These are phyloP conservation scores for Pleomassaria siparia DNA, from an alignment of 2,329 filamentous ascomycete genomes.

Conservation along the genomic window DNA sequence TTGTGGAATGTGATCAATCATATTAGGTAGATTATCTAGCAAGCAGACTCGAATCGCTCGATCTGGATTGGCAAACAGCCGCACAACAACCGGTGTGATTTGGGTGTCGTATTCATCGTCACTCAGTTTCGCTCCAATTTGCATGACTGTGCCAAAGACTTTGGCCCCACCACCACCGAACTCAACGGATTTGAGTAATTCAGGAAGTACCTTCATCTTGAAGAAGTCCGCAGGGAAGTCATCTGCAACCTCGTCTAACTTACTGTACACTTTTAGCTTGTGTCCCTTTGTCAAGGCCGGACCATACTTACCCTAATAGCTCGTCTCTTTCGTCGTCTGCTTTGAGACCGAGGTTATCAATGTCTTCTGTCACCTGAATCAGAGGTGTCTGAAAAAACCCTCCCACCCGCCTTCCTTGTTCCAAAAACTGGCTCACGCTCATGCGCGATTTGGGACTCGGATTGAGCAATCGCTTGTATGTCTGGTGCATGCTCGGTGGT, in stretches of 20 bases:
- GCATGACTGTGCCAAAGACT: constrained; percentile 83
- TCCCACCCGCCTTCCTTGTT: constrained; percentile 79
- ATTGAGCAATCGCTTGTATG: constrained; percentile 87
- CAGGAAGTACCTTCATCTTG: constrained; percentile 93
- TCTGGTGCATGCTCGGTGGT: constrained; percentile 83
- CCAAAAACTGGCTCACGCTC: constrained; percentile 81
- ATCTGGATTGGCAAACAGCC: constrained; percentile 88
- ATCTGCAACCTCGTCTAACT: constrained; percentile 82
- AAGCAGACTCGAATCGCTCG: constrained; percentile 88
- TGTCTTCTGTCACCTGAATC: constrained; percentile 88
- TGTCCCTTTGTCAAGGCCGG: background rate
- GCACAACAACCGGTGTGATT: constrained; percentile 82
- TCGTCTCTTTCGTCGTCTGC: constrained; percentile 78
- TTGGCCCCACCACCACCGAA: constrained; percentile 95
- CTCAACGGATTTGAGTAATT: constrained; percentile 97
- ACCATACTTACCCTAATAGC: constrained; percentile 65
- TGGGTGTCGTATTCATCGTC: constrained; percentile 86
- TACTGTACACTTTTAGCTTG: constrained; percentile 45
- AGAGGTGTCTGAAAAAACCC: constrained; percentile 92
- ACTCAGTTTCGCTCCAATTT: constrained; percentile 83
- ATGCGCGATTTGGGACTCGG: constrained; percentile 86
- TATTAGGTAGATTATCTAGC: constrained; percentile 81
- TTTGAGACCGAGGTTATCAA: constrained; percentile 91
- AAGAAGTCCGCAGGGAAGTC: constrained; percentile 98
- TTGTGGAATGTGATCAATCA: constrained; percentile 87